Conservation (phyloP, 306 rosid genomes). For the Vicia sativa region DNA sequence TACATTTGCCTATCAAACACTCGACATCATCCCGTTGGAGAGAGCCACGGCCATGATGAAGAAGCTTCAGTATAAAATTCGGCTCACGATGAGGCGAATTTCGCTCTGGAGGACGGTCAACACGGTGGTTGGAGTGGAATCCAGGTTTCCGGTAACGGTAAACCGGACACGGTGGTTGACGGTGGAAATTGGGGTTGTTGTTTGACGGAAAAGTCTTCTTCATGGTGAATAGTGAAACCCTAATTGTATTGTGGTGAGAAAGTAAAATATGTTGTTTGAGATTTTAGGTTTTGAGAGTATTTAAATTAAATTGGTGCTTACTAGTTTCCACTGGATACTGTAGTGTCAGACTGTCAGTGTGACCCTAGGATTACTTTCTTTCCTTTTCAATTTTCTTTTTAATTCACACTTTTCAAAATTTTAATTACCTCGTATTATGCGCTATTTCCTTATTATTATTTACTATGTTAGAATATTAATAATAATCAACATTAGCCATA, state of each 20-base stretch:
- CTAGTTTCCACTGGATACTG: neutral
- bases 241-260: neutral
- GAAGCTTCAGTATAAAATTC: constrained; percentile 55
- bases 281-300: neutral
- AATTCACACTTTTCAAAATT: too few species aligned
- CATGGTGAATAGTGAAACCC: constrained; percentile 52
- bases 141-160: neutral
- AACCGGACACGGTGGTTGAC: neutral
- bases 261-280: neutral
- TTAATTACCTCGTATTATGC: too few species aligned
- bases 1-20: constrained; percentile 49
- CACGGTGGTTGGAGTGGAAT: constrained; percentile 14
- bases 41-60: constrained; percentile 39
- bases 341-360: too few species aligned
- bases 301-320: neutral
- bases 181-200: constrained; percentile 20
- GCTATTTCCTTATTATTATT: too few species aligned
- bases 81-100: neutral
- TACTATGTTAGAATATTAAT: too few species aligned
- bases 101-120: constrained; percentile 35
- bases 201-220: constrained; percentile 10
- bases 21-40: constrained; percentile 22
- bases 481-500: too few species aligned
- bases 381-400: too few species aligned
- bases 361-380: too few species aligned